Percentiles rank a stretch among this genome's conserved stretches.
phyloP scores from a whole-genome alignment of 192 early-diverging fungal genomes.

The Coemansia sp. region DNA sequence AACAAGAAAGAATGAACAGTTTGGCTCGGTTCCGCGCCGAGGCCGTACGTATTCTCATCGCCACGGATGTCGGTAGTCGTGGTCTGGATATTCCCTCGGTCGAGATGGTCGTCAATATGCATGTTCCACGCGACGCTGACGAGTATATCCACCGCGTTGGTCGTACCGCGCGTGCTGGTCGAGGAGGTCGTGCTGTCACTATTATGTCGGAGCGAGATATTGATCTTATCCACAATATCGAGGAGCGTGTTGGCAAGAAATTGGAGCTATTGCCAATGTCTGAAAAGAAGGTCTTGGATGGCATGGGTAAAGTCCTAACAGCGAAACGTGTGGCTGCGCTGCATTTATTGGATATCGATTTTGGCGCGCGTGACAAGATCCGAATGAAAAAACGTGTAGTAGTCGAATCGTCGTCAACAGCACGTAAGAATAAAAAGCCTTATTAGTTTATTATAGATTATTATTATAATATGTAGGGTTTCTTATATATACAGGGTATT shows the following conservation, averaged over 20 bases:
- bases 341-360: conserved; percentile 51
- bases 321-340: conserved; percentile 82
- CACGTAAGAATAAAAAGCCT: conserved; percentile 6
- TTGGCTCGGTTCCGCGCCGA: conserved; percentile 90
- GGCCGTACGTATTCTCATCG: conserved; percentile 84
- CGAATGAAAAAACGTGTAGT: conserved; percentile 32
- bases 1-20: conserved; percentile 85
- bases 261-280: conserved; percentile 73
- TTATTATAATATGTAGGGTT: neutral
- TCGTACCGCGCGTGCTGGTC: conserved; percentile 95
- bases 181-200: conserved; percentile 85
- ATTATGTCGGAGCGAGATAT: conserved; percentile 87
- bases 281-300: conserved; percentile 83
- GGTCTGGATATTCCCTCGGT: conserved; percentile 98
- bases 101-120: conserved; percentile 90
- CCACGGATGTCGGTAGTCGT: conserved; percentile 97
- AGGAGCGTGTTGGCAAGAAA: conserved; percentile 79
- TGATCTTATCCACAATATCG: conserved; percentile 86
- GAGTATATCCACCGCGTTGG: conserved; percentile 99
- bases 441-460: neutral
- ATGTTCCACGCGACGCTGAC: conserved; percentile 91
- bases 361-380: conserved; percentile 50
- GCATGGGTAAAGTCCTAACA: conserved; percentile 78
- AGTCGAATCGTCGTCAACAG: neutral
- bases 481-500: neutral